phyloP scores from a whole-genome alignment of 495 filamentous ascomycete species.

The Penicillium atrosanguineum region DNA sequence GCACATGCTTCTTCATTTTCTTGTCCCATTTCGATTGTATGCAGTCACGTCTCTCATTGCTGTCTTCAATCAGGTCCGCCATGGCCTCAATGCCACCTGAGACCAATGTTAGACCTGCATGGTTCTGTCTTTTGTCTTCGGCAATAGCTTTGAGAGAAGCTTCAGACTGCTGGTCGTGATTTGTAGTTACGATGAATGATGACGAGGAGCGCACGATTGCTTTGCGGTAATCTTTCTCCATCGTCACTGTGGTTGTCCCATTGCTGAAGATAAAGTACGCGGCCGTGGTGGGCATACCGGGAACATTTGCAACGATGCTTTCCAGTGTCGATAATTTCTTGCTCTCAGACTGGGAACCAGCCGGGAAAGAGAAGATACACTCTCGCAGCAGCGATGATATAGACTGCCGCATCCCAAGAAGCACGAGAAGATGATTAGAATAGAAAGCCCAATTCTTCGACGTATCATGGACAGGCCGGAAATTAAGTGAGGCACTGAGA shows the following conservation, averaged over 20 bases:
- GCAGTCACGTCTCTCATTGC: conserved; percentile 33
- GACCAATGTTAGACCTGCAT: conserved; percentile 13
- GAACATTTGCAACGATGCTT: conserved; percentile 30
- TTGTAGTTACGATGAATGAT: conserved; percentile 57
- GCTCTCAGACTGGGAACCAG: not conserved
- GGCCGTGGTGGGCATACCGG: conserved; percentile 44
- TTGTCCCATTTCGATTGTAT: conserved; percentile 42
- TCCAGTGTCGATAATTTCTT: conserved; percentile 17
- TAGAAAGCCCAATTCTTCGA: conserved; percentile 42
- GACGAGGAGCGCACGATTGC: conserved; percentile 36
- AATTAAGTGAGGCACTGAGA: conserved; percentile 63
- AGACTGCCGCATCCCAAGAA: conserved; percentile 55
- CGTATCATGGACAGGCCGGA: conserved; percentile 54
- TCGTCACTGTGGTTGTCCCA: conserved; percentile 37
- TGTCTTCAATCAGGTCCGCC: conserved; percentile 40
- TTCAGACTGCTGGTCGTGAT: conserved; percentile 44
- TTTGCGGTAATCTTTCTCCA: conserved; percentile 57
- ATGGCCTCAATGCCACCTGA: conserved; percentile 24
- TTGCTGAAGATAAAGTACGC: conserved; percentile 59
- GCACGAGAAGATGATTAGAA: conserved; percentile 51
- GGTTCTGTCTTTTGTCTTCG: conserved; percentile 12
- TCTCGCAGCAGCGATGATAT: conserved; percentile 53
- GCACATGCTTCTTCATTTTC: conserved; percentile 16
- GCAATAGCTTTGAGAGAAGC: conserved; percentile 8
- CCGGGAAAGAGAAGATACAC: conserved; percentile 33